Percentiles rank a stretch among this genome's conserved stretches.
These are phyloP conservation scores for Yamadazyma dushanensis DNA, from an alignment of 1,139 yeast genomes.

Conservation along the genomic window DNA sequence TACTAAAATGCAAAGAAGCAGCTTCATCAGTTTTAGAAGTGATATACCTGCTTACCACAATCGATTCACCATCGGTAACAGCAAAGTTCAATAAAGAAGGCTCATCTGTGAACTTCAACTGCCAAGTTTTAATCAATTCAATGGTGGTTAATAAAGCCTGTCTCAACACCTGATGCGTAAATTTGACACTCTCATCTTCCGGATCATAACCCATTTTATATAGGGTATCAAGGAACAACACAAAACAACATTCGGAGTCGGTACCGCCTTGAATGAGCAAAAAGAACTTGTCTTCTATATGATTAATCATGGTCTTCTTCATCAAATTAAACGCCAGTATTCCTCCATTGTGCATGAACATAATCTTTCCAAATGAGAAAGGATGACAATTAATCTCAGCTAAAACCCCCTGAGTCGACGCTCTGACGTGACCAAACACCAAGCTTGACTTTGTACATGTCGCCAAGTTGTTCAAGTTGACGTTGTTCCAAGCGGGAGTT, in stretches of 20 bases:
- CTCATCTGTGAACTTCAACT: slow-evolving; percentile 46
- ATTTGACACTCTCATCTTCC: slow-evolving; percentile 24
- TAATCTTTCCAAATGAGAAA: slow-evolving; percentile 76
- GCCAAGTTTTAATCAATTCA: slow-evolving; percentile 72
- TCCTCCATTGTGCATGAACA: slow-evolving; percentile 98
- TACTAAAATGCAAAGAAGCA: slow-evolving; percentile 90
- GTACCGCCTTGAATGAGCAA: slow-evolving; percentile 87
- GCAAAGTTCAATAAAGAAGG: slow-evolving; percentile 93
- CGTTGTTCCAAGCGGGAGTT: slow-evolving; percentile 97
- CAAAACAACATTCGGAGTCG: slow-evolving; percentile 94
- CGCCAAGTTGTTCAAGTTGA: slow-evolving; percentile 80
- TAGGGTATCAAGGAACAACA: slow-evolving; percentile 77
- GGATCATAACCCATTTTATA: slow-evolving; percentile 78
- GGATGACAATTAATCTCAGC: slow-evolving; percentile 97
- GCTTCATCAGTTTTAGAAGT: slow-evolving; percentile 92
- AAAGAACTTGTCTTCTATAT: slow-evolving; percentile 78
- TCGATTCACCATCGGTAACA: slow-evolving; percentile 88
- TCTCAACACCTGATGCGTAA: slow-evolving; percentile 60
- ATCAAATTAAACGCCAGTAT: slow-evolving; percentile 71
- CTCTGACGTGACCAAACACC: slow-evolving; percentile 94
- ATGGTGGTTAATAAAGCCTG: slow-evolving; percentile 74
- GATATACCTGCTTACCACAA: slow-evolving; percentile 85
- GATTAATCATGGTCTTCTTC: slow-evolving; percentile 69
- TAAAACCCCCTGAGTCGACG: slow-evolving; percentile 91
- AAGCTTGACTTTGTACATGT: slow-evolving; percentile 81